Percentiles rank a stretch among this genome's conserved stretches.
These are phyloP conservation scores for Pseudogymnoascus sp. DNA, from an alignment of 2,329 filamentous ascomycete genomes.

Conservation along the genomic window DNA sequence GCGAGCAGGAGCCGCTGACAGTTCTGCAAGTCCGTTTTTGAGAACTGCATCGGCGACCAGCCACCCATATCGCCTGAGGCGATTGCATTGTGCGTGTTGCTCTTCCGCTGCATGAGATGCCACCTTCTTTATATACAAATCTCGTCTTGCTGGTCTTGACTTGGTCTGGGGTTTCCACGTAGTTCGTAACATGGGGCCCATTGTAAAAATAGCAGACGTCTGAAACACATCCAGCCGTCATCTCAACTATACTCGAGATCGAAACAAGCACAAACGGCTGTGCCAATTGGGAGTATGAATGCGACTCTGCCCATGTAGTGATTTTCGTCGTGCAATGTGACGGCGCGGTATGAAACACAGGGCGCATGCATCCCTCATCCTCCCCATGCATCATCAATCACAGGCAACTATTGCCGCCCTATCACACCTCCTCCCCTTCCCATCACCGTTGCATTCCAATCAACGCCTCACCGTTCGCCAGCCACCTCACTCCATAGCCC, in stretches of 20 bases:
- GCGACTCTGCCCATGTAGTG: not conserved
- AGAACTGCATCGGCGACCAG: not conserved
- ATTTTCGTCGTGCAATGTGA: not conserved
- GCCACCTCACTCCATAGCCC: not conserved
- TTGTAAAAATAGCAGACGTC: not conserved
- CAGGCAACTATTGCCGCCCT: not conserved
- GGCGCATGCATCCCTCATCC: not conserved
- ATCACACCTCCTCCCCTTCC: not conserved
- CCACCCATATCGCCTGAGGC: not conserved
- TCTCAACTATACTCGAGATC: not conserved
- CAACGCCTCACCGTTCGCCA: not conserved
- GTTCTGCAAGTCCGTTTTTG: not conserved
- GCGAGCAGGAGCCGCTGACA: not conserved
- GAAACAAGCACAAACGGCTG: not conserved
- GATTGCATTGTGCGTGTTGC: not conserved
- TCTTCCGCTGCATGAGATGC: not conserved
- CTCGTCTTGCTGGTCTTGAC: not conserved
- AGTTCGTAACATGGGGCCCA: too few species aligned
- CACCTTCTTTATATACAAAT: not conserved
- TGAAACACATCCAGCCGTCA: not conserved
- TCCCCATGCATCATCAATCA: not conserved
- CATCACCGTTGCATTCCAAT: not conserved
- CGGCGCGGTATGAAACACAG: not conserved
- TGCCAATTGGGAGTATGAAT: not conserved
- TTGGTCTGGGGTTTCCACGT: not conserved